Conservation (phyloP, 2,329 filamentous ascomycete species). For the Reticulascus tulasneorum region DNA sequence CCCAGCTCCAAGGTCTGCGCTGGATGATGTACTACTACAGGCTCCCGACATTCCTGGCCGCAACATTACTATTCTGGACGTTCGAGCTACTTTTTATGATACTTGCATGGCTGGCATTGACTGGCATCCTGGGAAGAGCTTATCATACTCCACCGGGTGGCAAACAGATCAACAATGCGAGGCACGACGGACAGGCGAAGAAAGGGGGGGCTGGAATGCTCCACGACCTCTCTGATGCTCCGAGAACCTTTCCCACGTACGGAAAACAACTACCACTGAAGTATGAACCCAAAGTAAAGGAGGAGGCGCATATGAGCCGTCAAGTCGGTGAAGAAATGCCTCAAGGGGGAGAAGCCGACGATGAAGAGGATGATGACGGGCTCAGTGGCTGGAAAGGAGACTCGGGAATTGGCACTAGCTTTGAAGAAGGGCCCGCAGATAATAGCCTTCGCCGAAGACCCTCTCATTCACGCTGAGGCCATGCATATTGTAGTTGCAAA, state of each 20-base stretch:
- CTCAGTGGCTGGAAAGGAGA: constrained; percentile 29
- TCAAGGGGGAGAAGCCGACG: constrained; percentile 39
- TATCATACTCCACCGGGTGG: too few species aligned
- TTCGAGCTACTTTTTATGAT: constrained; percentile 66
- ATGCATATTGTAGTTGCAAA: too few species aligned
- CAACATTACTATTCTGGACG: constrained; percentile 71
- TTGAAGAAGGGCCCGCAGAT: too few species aligned
- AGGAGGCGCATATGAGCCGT: too few species aligned
- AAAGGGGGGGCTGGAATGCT: constrained; percentile 24
- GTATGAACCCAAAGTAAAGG: constrained; percentile 34
- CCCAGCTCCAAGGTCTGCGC: constrained; percentile 70
- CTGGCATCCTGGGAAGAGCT: constrained; percentile 13
- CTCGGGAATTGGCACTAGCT: constrained; percentile 53
- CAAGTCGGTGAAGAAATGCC: constrained; percentile 21
- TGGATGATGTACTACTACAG: constrained; percentile 88
- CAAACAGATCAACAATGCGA: too few species aligned
- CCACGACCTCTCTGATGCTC: constrained; percentile 33
- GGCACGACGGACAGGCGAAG: constrained; percentile 15
- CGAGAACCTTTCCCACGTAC: constrained; percentile 40
- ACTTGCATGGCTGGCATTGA: constrained; percentile 59
- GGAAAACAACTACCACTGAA: constrained; percentile 36
- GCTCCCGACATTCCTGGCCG: constrained; percentile 62
- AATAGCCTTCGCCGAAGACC: too few species aligned
- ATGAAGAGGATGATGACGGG: constrained; percentile 27
- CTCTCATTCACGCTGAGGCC: too few species aligned